Percentiles rank a stretch among this genome's conserved stretches.
Evolutionary conservation across 257 asterid genomes (phyloP).

Genomic region (Nicotiana benthamiana): DNA sequence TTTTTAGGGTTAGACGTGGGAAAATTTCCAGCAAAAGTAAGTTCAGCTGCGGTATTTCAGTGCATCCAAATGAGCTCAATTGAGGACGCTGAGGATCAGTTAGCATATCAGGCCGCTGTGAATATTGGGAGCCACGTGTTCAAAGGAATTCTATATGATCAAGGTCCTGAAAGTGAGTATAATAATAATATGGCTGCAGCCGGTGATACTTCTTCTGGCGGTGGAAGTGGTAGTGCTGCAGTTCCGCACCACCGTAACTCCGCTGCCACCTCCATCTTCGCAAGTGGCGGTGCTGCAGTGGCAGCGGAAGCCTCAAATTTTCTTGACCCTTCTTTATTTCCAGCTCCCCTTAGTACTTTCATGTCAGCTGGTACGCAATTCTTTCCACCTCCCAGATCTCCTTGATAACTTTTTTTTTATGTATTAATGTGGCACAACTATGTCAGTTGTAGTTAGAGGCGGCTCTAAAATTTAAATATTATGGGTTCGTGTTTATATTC

Average conservation of each 20-base stretch:
- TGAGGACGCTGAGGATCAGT: conserved; percentile 63
- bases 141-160: conserved; percentile 84
- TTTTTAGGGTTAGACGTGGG: conserved; percentile 74
- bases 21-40: conserved; percentile 76
- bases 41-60: conserved; percentile 64
- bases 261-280: conserved; percentile 28
- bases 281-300: conserved; percentile 13
- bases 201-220: conserved; percentile 67
- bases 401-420: no score
- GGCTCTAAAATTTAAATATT: no score
- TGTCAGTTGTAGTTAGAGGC: neutral
- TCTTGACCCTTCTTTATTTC: conserved; percentile 49
- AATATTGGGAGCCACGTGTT: conserved; percentile 82
- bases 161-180: conserved; percentile 68
- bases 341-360: conserved; percentile 58
- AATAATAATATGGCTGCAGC: conserved; percentile 24
- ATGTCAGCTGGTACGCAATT: conserved; percentile 82
- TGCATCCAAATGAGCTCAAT: conserved; percentile 77
- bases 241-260: conserved; percentile 40
- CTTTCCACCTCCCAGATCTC: conserved; percentile 88
- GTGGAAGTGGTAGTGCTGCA: conserved; percentile 47
- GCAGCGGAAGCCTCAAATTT: conserved; percentile 19
- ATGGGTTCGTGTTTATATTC: no score
- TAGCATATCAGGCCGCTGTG: conserved; percentile 83
- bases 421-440: neutral